These are phyloP conservation scores for Acacia melanoxylon DNA, from an alignment of 306 rosid genomes.

Conservation along the genomic window DNA sequence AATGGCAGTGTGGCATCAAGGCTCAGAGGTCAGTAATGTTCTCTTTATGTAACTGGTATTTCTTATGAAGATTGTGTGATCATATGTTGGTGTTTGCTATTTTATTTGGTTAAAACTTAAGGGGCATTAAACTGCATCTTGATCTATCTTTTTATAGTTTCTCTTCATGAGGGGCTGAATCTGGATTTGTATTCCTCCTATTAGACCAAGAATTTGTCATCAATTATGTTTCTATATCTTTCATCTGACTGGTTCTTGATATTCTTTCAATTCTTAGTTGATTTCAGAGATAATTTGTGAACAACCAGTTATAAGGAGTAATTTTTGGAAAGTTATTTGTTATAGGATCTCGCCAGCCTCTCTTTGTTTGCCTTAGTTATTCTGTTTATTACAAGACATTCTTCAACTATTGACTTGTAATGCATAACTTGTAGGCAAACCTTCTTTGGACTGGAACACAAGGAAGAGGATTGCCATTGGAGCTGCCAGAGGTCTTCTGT, in stretches of 20 bases:
- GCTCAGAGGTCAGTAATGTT: slow-evolving; percentile 69
- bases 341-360: neutral
- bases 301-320: neutral
- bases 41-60: neutral
- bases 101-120: neutral
- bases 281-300: neutral
- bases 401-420: neutral
- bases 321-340: neutral
- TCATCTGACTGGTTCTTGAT: neutral
- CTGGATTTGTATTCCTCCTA: neutral
- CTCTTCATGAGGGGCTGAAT: neutral
- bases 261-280: neutral
- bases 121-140: neutral
- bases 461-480: slow-evolving; percentile 77
- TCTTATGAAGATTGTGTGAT: neutral
- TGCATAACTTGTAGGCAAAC: slow-evolving; percentile 47
- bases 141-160: neutral
- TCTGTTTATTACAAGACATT: neutral
- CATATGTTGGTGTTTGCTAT: neutral
- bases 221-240: neutral
- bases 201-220: neutral
- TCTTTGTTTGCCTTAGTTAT: neutral
- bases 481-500: slow-evolving; percentile 73
- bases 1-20: slow-evolving; percentile 94
- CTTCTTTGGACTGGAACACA: slow-evolving; percentile 71